Evolutionary conservation across 306 rosid genomes (phyloP), one percentile per base, ranked within the genome.

Genomic region (Alnus glutinosa): DNA sequence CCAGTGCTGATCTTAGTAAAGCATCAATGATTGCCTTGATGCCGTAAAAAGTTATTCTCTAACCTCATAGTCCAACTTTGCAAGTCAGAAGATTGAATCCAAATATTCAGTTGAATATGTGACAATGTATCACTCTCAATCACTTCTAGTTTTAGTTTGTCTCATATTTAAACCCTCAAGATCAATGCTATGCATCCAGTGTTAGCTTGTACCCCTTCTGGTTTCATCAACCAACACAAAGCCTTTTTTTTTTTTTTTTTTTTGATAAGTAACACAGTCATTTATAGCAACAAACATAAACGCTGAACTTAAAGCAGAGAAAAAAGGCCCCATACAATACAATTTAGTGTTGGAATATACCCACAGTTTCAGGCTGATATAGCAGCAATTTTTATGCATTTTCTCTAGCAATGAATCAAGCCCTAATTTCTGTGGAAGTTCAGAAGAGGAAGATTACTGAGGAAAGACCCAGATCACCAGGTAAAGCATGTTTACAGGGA

Each of bases 371-470:
- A 14, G 12, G 70, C 46, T 36, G 44, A 64, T 61, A 61, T 4
- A 61, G 68, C 42, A 30, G 68, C 68, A 51, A 49, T 13, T 49
- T 10, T 10, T 1, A 49, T 49, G 52, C 52, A 28, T 28, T 59
- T 59, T 59, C 30, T 59, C 66, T 59, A 59, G 66, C 37, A 59
- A 59, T 59, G 9, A 58, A 59, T 59, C 7, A 23, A 49, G 37
- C 18, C 8, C 42, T 4, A 11, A 62, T 62, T 62, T 36, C n/a
- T 30, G 44, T 13, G 44, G 69, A 32, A 55, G 62, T 1, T 55
- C 28, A n/a, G 30, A 55, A 47, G 50, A 71, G 70, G 57, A 58
- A 10, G 39, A 44, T 34, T 78, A 71, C 34, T 52, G 50, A 52
- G 18, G 58, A 73, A 36, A 67, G 39, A 42, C 50, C 55, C n/a